Percentiles rank a stretch among this genome's conserved stretches.
These are phyloP conservation scores for Clitoria ternatea DNA, from an alignment of 306 rosid genomes.

Conservation along the genomic window DNA sequence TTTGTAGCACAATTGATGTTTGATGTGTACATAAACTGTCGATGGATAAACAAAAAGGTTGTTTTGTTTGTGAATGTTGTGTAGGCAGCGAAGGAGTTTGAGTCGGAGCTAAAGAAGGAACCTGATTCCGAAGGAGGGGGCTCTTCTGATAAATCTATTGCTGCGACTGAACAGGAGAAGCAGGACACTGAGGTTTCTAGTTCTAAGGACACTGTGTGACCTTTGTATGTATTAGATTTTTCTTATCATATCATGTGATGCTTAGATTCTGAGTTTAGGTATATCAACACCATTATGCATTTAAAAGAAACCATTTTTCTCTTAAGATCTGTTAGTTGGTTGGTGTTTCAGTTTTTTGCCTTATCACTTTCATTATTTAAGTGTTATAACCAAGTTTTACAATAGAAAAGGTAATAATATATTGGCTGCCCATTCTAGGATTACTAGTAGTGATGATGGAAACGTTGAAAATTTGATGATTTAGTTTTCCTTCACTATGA, in stretches of 20 bases:
- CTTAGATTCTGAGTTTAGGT: constrained; percentile 9
- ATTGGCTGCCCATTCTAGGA: no score
- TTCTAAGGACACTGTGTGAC: constrained; percentile 70
- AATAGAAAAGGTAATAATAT: no score
- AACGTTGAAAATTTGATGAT: no score
- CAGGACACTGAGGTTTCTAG: constrained; percentile 53
- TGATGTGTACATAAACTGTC: no score
- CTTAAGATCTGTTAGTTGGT: constrained; percentile 12
- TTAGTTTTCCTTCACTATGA: no score
- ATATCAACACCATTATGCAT: background rate
- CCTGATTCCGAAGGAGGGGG: constrained; percentile 46
- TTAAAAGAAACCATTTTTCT: constrained; percentile 23
- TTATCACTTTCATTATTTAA: background rate
- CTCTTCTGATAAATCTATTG: constrained; percentile 41
- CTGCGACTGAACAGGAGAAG: constrained; percentile 53
- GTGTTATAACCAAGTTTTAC: background rate
- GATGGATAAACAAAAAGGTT: no score
- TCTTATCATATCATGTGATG: background rate
- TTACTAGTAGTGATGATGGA: no score
- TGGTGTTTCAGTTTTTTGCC: background rate
- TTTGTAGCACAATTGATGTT: no score
- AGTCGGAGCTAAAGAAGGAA: constrained; percentile 77
- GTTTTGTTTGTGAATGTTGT: constrained; percentile 19
- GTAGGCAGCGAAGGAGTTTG: constrained; percentile 98
- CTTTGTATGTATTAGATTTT: no score